A percentile compares a stretch with the other conserved stretches of the same genome.
Conservation (phyloP, 495 filamentous ascomycete species). For the Patellaria atrata region DNA sequence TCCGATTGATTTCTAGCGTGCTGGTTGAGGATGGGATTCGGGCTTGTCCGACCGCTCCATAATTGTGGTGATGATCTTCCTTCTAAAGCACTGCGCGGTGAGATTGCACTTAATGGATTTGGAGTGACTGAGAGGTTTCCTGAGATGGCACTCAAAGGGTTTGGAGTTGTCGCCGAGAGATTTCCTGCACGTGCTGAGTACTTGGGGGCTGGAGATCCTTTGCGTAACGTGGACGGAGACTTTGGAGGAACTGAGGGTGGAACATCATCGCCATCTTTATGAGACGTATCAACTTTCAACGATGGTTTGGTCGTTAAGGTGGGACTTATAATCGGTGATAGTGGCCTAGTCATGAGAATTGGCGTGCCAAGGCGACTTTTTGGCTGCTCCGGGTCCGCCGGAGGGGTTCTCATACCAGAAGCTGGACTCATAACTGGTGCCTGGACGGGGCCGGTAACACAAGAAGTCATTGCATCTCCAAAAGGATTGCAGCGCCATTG, state of each 20-base stretch:
- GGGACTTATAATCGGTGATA: constrained; percentile 21
- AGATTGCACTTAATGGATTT: constrained; percentile 13
- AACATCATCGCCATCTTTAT: constrained; percentile 27
- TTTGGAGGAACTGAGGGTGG: constrained; percentile 36
- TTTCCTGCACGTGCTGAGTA: constrained; percentile 15
- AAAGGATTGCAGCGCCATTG: constrained; percentile 22
- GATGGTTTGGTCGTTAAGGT: constrained; percentile 10
- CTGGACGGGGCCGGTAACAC: constrained; percentile 17
- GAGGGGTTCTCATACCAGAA: too few relatives aligned
- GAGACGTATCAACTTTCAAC: constrained; percentile 24
- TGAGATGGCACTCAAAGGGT: constrained; percentile 14
- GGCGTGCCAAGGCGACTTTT: too few relatives aligned
- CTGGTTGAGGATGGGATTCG: constrained; percentile 4
- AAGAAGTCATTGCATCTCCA: constrained; percentile 20
- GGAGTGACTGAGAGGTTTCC: constrained; percentile 9
- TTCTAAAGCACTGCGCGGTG: constrained; percentile 11
- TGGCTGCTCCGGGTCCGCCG: too few relatives aligned
- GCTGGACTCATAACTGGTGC: constrained; percentile 1
- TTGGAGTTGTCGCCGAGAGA: constrained; percentile 8
- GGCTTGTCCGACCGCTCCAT: constrained; percentile 13
- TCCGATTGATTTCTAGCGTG: constrained; percentile 42
- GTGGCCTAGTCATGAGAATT: constrained; percentile 4
- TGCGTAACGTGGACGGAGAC: constrained; percentile 20
- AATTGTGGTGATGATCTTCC: constrained; percentile 11
- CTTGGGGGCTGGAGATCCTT: constrained; percentile 15